A percentile compares a stretch with the other conserved stretches of the same genome.
Conservation (phyloP, 176 grass and related monocot genomes). For the Cenchrus purpureus region DNA sequence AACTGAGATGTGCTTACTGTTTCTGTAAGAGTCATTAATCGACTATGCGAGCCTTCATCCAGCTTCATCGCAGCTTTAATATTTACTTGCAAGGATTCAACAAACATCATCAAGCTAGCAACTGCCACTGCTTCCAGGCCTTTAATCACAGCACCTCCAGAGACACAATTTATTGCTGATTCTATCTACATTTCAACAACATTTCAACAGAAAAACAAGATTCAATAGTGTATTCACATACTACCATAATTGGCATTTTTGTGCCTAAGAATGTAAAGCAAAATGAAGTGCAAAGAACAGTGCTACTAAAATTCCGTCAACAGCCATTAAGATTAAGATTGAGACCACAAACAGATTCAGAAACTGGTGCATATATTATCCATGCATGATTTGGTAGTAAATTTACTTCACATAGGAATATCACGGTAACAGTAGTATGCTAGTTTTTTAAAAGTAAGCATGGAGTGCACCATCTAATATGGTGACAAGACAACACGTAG, state of each 20-base stretch:
- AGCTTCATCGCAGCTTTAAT: slow-evolving; percentile 66
- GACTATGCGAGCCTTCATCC: slow-evolving; percentile 44
- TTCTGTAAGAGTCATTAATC: slow-evolving; percentile 54
- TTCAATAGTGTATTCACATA: neutral
- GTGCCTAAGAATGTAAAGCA: neutral
- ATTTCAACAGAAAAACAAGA: slow-evolving; percentile 17
- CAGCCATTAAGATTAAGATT: slow-evolving; percentile 10
- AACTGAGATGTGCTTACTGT: slow-evolving; percentile 42
- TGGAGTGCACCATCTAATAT: neutral
- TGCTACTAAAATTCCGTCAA: neutral
- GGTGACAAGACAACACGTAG: neutral
- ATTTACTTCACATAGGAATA: neutral
- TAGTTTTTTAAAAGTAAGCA: no score
- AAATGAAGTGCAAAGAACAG: neutral
- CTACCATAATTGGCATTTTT: neutral
- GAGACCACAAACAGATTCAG: slow-evolving; percentile 6
- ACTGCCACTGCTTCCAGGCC: slow-evolving; percentile 62
- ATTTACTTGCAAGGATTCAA: slow-evolving; percentile 71
- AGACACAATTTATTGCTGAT: slow-evolving; percentile 60
- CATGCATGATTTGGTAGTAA: neutral
- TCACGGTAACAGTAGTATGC: neutral
- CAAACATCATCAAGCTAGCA: slow-evolving; percentile 59
- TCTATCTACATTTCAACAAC: slow-evolving; percentile 56
- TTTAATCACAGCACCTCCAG: slow-evolving; percentile 60
- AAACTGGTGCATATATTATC: slow-evolving; percentile 1